Evolutionary conservation across 345 rosid species (phyloP).

Genomic region (Cochlearia excelsa): DNA sequence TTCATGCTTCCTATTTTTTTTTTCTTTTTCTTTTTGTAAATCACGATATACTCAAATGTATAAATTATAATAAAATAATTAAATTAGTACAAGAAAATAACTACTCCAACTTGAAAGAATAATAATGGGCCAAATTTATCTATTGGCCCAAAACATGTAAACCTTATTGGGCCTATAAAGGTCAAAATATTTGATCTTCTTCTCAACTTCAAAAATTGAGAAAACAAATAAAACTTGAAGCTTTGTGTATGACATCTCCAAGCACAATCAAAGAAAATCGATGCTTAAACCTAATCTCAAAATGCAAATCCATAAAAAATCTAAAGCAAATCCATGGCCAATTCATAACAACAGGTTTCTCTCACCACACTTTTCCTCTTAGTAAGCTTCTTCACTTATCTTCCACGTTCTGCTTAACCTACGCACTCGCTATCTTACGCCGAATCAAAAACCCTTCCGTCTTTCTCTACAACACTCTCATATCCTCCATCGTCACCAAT

Average conservation of each 20-base stretch:
- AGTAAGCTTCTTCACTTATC: constrained; percentile 50
- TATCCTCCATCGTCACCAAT: constrained; percentile 43
- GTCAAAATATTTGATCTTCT: not conserved
- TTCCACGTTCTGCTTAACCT: constrained; percentile 38
- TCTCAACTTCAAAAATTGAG: not conserved
- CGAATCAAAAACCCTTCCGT: constrained; percentile 49
- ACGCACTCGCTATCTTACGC: constrained; percentile 49
- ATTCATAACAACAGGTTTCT: constrained; percentile 46
- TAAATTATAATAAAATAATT: no score
- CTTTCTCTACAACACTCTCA: constrained; percentile 59
- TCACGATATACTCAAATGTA: no score
- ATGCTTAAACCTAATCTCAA: constrained; percentile 39
- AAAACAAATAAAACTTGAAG: no score
- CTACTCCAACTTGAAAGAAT: no score
- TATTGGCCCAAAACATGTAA: not conserved
- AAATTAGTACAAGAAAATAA: no score
- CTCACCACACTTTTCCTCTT: constrained; percentile 62
- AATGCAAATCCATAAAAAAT: constrained; percentile 43
- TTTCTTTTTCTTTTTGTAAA: no score
- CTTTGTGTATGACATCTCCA: constrained; percentile 44
- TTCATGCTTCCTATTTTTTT: not conserved
- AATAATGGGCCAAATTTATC: not conserved
- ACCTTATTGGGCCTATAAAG: constrained; percentile 2
- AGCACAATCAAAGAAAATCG: constrained; percentile 42
- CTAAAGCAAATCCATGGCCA: constrained; percentile 57